Base-by-base conservation (phyloP, 176 grass and related monocot genomes). In the Pharus latifolius region DNA sequence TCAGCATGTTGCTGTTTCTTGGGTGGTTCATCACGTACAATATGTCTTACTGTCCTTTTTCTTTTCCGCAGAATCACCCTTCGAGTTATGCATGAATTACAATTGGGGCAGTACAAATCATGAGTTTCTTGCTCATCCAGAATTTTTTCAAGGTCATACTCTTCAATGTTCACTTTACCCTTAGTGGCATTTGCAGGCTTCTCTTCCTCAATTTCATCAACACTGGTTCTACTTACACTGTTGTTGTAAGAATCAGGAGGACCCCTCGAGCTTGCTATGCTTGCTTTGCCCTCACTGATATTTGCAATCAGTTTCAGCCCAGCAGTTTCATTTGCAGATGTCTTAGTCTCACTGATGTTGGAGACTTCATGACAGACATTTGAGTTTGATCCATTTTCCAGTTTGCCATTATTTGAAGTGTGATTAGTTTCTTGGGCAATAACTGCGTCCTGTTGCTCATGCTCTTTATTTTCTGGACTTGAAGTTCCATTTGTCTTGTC, bases 11-110 rank as follows among this genome's bases (percentile, higher is more conserved):
- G 72, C 35, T 67, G 7, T 85, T 71, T 90, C 68, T 98, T 87
- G 34, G 63, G 51, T 25, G 62, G 61, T 13, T 32, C 73, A 56
- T 69, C 67, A 3, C 26, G 43, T 57, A 56, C 23, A 22, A 47
- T 51, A 18, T 73, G 80, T 80, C 37, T 75, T 18, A 50, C 47
- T 22, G 35, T 74, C 58, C 89, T 88, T 82, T 98, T 98, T 69
- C 94, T 85, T 70, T 98, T 98, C 38, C 72, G 80, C 26, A 98
- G 78, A 77, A 98, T 91, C 45, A 98, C 90, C 78, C 84, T 92
- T 59, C 53, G 42, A 43, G 94, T 98, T 81, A 98, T 98, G 83
- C 89, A 85, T 1, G 89, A 98, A 6, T 78, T 72, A 78, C 94
- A 98, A 17, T 91, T 93, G 20, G 94, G 94, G 41, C 94, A 98